These are phyloP conservation scores for Claviceps sp. DNA, from an alignment of 2,329 filamentous ascomycete species.

Conservation along the genomic window DNA sequence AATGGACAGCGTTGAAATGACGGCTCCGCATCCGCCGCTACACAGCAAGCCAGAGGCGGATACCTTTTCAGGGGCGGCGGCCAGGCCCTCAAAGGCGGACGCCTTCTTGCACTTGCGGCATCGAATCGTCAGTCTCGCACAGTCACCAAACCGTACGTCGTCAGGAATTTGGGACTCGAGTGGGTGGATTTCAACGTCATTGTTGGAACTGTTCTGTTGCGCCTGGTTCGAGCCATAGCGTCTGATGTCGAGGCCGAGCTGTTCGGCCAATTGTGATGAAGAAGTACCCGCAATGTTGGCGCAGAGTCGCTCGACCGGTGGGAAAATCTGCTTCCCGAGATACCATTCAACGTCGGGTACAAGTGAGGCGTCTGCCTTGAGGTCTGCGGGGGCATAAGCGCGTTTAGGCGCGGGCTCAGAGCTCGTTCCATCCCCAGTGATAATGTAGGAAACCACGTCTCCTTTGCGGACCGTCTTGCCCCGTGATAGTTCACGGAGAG, in stretches of 20 bases:
- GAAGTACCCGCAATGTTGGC: slow-evolving; percentile 92
- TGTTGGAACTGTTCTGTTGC: slow-evolving; percentile 35
- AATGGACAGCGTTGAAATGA: slow-evolving; percentile 57
- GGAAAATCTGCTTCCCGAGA: slow-evolving; percentile 94
- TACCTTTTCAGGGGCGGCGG: slow-evolving; percentile 42
- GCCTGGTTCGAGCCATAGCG: slow-evolving; percentile 53
- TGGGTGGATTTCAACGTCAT: slow-evolving; percentile 67
- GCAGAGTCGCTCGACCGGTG: slow-evolving; percentile 92
- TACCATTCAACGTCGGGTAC: slow-evolving; percentile 95
- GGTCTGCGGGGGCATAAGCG: slow-evolving; percentile 73
- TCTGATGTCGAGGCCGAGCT: slow-evolving; percentile 77
- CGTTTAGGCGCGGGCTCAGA: slow-evolving; percentile 71
- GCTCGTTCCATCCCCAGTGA: slow-evolving; percentile 58
- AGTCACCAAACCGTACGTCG: slow-evolving; percentile 74
- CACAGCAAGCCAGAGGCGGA: slow-evolving; percentile 67
- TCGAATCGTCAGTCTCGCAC: slow-evolving; percentile 59
- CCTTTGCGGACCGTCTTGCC: slow-evolving; percentile 84
- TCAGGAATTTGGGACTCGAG: slow-evolving; percentile 93
- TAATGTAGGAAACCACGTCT: slow-evolving; percentile 92
- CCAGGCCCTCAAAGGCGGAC: slow-evolving; percentile 65
- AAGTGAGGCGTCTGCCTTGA: slow-evolving; percentile 62
- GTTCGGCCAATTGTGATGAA: slow-evolving; percentile 77
- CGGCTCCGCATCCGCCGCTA: slow-evolving; percentile 47
- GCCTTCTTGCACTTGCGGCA: slow-evolving; percentile 68
- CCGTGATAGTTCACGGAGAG: slow-evolving; percentile 70